These are phyloP conservation scores for Spongospora subterranea DNA, from an alignment of 208 protist genomes.

Conservation along the genomic window DNA sequence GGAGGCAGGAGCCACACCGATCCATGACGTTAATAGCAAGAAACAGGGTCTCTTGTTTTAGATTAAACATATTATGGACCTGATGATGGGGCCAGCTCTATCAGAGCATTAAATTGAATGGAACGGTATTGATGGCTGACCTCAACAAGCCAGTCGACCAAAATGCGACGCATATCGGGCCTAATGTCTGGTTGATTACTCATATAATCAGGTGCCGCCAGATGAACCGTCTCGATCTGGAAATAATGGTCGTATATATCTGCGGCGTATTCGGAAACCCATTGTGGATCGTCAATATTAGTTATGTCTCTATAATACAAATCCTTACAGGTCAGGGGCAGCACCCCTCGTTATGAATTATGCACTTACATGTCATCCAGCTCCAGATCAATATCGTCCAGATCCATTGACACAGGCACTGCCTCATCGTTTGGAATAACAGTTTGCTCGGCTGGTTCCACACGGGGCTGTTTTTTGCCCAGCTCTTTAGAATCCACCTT, in stretches of 20 bases:
- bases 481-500: neutral
- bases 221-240: neutral
- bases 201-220: conserved; percentile 72
- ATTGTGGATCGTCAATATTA: conserved; percentile 46
- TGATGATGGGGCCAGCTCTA: too few relatives aligned
- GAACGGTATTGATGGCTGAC: conserved; percentile 82
- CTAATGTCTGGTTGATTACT: conserved; percentile 85
- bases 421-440: neutral
- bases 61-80: conserved; percentile 83
- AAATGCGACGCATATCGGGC: conserved; percentile 94
- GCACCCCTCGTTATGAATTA: neutral
- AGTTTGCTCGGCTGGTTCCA: neutral
- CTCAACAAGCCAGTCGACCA: conserved; percentile 98
- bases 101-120: too few relatives aligned
- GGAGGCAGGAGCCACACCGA: conserved; percentile 81
- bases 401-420: neutral
- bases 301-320: neutral
- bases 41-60: conserved; percentile 93
- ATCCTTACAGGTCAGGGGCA: neutral
- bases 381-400: conserved; percentile 33
- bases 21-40: conserved; percentile 95
- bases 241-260: conserved; percentile 52
- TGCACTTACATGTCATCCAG: conserved; percentile 16
- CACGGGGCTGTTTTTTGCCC: neutral
- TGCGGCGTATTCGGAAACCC: conserved; percentile 25